Conservation (phyloP, 768 basidiomycete species). For the Russula sp. region DNA sequence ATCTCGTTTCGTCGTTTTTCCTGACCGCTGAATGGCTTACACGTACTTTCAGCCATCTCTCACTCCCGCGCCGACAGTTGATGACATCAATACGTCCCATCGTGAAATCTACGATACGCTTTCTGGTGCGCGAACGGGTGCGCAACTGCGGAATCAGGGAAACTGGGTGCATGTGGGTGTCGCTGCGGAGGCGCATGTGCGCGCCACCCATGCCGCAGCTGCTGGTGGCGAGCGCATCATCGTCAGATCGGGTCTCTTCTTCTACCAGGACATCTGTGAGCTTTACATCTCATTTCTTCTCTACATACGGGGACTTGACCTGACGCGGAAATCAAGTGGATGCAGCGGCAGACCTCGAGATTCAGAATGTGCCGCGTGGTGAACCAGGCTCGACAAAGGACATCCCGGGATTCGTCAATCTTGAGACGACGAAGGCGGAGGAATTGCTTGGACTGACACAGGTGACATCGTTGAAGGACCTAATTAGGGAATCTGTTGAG, state of each 20-base stretch:
- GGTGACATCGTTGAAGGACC: not conserved
- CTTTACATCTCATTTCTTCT: not conserved
- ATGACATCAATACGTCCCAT: slow-evolving; percentile 19
- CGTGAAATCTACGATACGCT: slow-evolving; percentile 17
- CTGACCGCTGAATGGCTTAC: not conserved
- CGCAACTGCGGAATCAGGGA: not conserved
- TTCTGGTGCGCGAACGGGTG: not conserved
- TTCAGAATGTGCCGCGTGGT: slow-evolving; percentile 7
- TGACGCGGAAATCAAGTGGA: not conserved
- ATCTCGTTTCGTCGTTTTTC: not conserved
- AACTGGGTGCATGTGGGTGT: slow-evolving; percentile 7
- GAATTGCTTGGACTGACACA: slow-evolving; percentile 7
- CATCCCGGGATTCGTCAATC: not conserved
- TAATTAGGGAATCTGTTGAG: slow-evolving; percentile 4
- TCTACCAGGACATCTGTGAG: slow-evolving; percentile 14
- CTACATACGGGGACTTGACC: not conserved
- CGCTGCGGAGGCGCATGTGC: slow-evolving; percentile 14
- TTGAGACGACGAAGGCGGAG: slow-evolving; percentile 5
- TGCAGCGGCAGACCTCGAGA: slow-evolving; percentile 7
- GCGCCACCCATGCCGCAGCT: not conserved
- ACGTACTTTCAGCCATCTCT: slow-evolving; percentile 29
- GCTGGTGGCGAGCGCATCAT: slow-evolving; percentile 18
- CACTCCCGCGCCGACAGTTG: slow-evolving; percentile 7
- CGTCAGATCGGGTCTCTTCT: slow-evolving; percentile 4
- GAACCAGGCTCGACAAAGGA: slow-evolving; percentile 10